Evolutionary conservation across 2,329 filamentous ascomycete genomes (phyloP).

Genomic region (Ophiostoma sp.): DNA sequence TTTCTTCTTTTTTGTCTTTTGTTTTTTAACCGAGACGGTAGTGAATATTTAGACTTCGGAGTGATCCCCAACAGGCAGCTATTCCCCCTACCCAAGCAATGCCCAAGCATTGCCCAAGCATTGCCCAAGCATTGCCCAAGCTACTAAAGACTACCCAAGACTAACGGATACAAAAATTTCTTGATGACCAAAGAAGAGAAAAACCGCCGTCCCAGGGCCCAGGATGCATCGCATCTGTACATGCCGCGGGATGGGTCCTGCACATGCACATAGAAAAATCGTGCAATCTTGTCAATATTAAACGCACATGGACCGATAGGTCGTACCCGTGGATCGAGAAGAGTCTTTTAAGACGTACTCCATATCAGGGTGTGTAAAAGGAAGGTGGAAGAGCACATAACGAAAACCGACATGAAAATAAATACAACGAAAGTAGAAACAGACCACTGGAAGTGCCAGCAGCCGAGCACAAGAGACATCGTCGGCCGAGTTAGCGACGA

Average conservation of each 20-base stretch:
- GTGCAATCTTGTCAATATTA: not conserved
- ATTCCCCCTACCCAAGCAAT: conserved; percentile 2
- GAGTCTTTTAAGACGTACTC: not conserved
- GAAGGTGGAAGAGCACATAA: not conserved
- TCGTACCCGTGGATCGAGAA: not conserved
- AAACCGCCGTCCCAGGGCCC: not conserved
- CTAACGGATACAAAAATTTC: not conserved
- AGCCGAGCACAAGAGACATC: not conserved
- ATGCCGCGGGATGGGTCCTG: not conserved
- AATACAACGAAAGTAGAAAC: not conserved
- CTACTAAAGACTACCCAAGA: not conserved
- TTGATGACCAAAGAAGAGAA: not conserved
- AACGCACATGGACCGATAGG: not conserved
- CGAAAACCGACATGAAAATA: not conserved
- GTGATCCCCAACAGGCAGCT: conserved; percentile 1
- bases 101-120: not conserved
- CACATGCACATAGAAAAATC: not conserved
- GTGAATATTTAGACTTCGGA: not conserved
- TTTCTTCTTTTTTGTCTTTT: not conserved
- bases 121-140: not conserved
- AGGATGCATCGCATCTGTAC: not conserved
- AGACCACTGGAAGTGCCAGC: not conserved
- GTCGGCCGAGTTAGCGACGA: not conserved
- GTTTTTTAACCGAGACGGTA: not conserved
- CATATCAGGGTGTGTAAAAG: not conserved